Evolutionary conservation across 2,329 filamentous ascomycete genomes (phyloP), one percentile per base, ranked within the genome.

Genomic region (Calonectria pseudoreteaudii): DNA sequence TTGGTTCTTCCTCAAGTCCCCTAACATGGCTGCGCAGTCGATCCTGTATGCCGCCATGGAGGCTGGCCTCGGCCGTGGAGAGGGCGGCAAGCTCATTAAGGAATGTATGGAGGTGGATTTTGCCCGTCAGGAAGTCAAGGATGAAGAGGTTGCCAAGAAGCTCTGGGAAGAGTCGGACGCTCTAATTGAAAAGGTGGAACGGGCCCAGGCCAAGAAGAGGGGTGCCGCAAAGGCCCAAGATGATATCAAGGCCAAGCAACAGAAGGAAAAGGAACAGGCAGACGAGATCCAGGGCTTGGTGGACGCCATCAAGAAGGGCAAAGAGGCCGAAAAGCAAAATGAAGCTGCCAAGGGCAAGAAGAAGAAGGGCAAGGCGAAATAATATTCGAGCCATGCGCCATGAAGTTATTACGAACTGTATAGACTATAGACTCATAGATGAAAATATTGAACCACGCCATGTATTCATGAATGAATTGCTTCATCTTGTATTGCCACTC

Each of bases 141-240:
- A 98, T 81, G 95, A 97, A 76, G 90, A 90, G 26, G 86, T 94
- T 36, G 95, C 95, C 72, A 95, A 97, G 89, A 91, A 93, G 83
- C 87, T 99, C 20, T 99, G 96, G 96, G 91, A 97, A 82, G 92
- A 94, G 72, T 98, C 94, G 81, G 96, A 98, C 81, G 92, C 91
- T 81, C 91, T 97, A 76, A 93, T 98, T 70, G 93, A 97, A 82
- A 91, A 93, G 30, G 95, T 95, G 0, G 84, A 85, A 11, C 85
- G 91, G 65, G 93, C 97, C 79, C 91, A 93, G 23, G 96, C 95
- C 2, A 85, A 84, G 16, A 90, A 88, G 78, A 82, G 87, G 64
- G 87, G 86, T 1, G 79, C 79, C 30, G 79, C 84, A 60, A 89
- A 86, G 80, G 84, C 84, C 1, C 81, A 86, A 28, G 80, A 82